Evolutionary conservation across 2,329 filamentous ascomycete genomes (phyloP), one percentile per base, ranked within the genome.

Genomic region (Alternaria sp.): DNA sequence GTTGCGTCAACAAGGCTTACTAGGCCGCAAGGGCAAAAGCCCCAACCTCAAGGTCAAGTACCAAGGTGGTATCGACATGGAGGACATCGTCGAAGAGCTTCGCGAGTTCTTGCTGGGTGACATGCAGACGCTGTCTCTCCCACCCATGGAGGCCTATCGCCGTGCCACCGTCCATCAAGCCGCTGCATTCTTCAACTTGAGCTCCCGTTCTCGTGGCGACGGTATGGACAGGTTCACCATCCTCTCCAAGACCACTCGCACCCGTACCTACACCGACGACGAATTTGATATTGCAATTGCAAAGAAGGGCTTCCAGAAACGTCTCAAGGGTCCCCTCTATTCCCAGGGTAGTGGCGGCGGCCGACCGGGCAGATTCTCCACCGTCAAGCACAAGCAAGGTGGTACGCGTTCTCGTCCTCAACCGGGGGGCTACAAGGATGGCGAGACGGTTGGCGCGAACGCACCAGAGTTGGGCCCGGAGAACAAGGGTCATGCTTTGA

Each of bases 371-470:
- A 65, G 51, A 1, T 61, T 62, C 23, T 51, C 45, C 4, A 59
- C 52, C 5, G 46, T 59, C 52, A 59, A 59, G 24, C 56, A 59
- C 23, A 58, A 55, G 26, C 65, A 63, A 4, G 55, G 61, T 11
- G 64, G 62, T 44, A 45, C 51, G 8, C 63, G 62, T 14, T 41
- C 53, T 10, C 69, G 66, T 14, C 62, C 68, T 14, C 64, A 57
- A 17, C 63, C 68, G 14, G 67, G 82, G 14, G 67, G 82, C 2
- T 92, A 95, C 66, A 86, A 85, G 60, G 91, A 98, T 70, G 95
- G 95, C 17, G 93, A 98, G 65, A 81, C 96, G 28, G 93, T 98
- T 2, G 95, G 94, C 46, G 92, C 86, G 2, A 86, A 88, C 46
- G 93, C 94, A 2, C 91, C 93, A 10, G 93, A 97, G 75, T 83